A percentile compares a stretch with the other conserved stretches of the same genome.
These are phyloP conservation scores for Plectosphaerella sp. DNA, from an alignment of 2,329 filamentous ascomycete species.

Conservation along the genomic window DNA sequence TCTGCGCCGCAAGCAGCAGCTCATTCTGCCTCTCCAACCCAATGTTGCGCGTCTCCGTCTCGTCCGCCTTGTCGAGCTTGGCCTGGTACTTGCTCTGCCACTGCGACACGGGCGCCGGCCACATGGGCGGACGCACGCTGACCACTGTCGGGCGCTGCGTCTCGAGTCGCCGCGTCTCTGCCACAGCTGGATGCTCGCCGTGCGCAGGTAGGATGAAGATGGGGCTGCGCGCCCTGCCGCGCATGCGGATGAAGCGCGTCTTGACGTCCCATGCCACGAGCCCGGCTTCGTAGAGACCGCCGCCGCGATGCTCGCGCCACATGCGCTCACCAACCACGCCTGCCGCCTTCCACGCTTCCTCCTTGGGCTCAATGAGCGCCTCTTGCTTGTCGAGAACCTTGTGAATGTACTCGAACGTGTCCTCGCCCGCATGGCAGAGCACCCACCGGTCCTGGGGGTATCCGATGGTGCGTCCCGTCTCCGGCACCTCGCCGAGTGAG, in stretches of 20 bases:
- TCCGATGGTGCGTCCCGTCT: slow-evolving; percentile 42
- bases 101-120: slow-evolving; percentile 25
- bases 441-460: slow-evolving; percentile 53
- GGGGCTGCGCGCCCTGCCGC: slow-evolving; percentile 36
- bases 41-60: slow-evolving; percentile 4
- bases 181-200: slow-evolving; percentile 37
- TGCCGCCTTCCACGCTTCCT: slow-evolving; percentile 25
- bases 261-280: slow-evolving; percentile 43
- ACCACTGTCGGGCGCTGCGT: slow-evolving; percentile 38
- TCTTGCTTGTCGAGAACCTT: slow-evolving; percentile 41
- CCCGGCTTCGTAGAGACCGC: slow-evolving; percentile 31
- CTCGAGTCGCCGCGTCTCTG: slow-evolving; percentile 34
- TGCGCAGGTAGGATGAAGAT: slow-evolving; percentile 51
- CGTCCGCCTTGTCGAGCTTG: slow-evolving; percentile 15
- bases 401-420: slow-evolving; percentile 43
- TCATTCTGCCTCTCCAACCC: slow-evolving; percentile 12
- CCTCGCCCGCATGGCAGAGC: slow-evolving; percentile 49
- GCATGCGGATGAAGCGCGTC: slow-evolving; percentile 50
- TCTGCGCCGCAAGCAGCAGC: slow-evolving; percentile 7
- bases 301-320: slow-evolving; percentile 20
- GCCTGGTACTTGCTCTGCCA: slow-evolving; percentile 18
- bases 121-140: slow-evolving; percentile 17
- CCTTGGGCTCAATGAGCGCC: slow-evolving; percentile 27
- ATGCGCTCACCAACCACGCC: slow-evolving; percentile 37
- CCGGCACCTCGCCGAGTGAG: slow-evolving; percentile 46